Base-by-base conservation (phyloP, 2,329 filamentous ascomycete genomes). In the Pseudogymnoascus sp. region DNA sequence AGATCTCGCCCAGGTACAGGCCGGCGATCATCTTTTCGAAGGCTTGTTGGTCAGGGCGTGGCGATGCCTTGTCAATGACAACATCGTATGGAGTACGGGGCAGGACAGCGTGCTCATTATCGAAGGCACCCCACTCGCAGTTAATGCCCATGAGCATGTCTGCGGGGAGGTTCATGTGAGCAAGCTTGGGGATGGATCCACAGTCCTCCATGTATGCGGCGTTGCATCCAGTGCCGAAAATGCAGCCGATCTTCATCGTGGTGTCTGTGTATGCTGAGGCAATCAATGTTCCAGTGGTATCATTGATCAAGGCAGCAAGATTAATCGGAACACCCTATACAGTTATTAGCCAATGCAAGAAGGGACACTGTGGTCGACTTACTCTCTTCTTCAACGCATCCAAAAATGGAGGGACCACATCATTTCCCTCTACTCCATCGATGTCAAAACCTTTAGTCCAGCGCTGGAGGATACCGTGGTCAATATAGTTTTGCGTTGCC, bases 391-490 rank as follows among this genome's bases (percentile, higher is more conserved):
- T 80, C 64, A 97, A 78, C 21, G 91, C 90, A 61, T 82, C 84
- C 76, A 96, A 90, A 63, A 97, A 88, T 78, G 93, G 89, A 60
- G 91, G 90, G 8, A 96, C 92, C 28, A 96, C 89, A 71, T 97
- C 93, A 59, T 93, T 71, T 62, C 92, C 92, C 79, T 97, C 92
- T 50, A 97, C 91, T 40, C 91, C 92, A 25, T 86, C 83, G 75
- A 97, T 96, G 73, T 97, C 92, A 73, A 97, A 97, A 2, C 93
- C 93, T 80, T 97, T 97, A 69, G 93, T 97, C 93, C 93, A 97
- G 70, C 92, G 87, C 77, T 97, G 92, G 64, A 97, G 82, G 40
- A 96, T 83, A 69, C 92, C 93, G 75, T 96, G 90, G 69, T 97
- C 91, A 72, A 97, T 92, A 77, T 92, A 93, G 70, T 95, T 86